phyloP scores from a whole-genome alignment of 2,329 filamentous ascomycete species.

The Saccharata proteae region DNA sequence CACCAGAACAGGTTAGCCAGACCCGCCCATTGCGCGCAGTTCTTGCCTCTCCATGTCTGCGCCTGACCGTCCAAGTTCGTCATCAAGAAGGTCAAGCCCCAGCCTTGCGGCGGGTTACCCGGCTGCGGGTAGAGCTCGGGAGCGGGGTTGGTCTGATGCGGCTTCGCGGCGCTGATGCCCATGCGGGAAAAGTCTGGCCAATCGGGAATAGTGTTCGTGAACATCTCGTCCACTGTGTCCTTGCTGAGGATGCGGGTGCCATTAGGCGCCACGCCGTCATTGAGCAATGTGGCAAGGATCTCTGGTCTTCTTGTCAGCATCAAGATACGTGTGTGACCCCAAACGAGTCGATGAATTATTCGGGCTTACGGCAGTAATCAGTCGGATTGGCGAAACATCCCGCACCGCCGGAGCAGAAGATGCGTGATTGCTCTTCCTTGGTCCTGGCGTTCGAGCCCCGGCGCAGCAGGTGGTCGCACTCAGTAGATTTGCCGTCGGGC shows the following conservation, averaged over 20 bases:
- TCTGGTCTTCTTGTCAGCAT: conserved; percentile 25
- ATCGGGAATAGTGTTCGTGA: conserved; percentile 48
- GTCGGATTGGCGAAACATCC: conserved; percentile 47
- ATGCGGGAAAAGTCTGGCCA: conserved; percentile 41
- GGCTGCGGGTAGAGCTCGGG: conserved; percentile 38
- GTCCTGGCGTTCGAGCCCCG: conserved; percentile 33
- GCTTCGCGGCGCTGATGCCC: conserved; percentile 35
- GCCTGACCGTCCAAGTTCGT: conserved; percentile 16
- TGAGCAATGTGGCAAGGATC: conserved; percentile 50
- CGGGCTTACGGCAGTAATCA: conserved; percentile 45
- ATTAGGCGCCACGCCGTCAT: conserved; percentile 51
- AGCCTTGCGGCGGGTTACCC: conserved; percentile 47
- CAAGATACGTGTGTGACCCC: conserved; percentile 15
- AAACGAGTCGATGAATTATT: conserved; percentile 15
- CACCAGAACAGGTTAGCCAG: conserved; percentile 52
- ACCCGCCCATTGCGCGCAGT: conserved; percentile 47
- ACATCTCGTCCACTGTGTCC: conserved; percentile 51
- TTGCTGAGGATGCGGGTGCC: conserved; percentile 41
- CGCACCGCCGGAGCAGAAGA: conserved; percentile 50
- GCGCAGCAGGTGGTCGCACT: conserved; percentile 40
- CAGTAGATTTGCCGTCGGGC: conserved; percentile 24
- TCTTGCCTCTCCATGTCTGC: conserved; percentile 10
- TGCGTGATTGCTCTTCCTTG: conserved; percentile 29
- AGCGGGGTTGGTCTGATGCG: conserved; percentile 35
- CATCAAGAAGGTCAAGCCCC: conserved; percentile 50